Percentiles rank a stretch among this genome's conserved stretches.
Evolutionary conservation across 2,329 filamentous ascomycete species (phyloP).

Genomic region (Diplodia seriata): DNA sequence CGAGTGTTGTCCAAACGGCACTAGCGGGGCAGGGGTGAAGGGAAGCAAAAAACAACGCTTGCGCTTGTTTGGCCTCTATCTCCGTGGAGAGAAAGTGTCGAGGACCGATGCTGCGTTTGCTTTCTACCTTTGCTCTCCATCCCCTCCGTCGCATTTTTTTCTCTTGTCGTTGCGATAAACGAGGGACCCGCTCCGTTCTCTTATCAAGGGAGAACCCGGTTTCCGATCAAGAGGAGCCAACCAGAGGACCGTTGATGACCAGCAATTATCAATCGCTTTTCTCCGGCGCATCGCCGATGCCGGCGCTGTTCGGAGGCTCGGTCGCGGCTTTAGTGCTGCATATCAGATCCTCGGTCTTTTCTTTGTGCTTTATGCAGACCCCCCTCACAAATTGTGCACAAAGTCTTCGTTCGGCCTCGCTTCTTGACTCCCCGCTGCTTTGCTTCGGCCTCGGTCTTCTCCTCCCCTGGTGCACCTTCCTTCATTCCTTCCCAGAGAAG

Average conservation of each 20-base stretch:
- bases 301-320: neutral
- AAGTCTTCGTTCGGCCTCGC: neutral
- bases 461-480: neutral
- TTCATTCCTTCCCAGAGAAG: neutral
- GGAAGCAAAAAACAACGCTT: neutral
- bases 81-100: neutral
- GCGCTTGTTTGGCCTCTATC: neutral
- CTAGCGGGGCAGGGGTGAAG: neutral
- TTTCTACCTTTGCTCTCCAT: neutral
- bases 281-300: conserved; percentile 22
- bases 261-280: conserved; percentile 2
- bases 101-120: neutral
- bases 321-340: neutral
- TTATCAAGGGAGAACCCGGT: conserved; percentile 5
- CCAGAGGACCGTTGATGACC: conserved; percentile 23
- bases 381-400: neutral
- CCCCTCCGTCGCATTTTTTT: neutral
- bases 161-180: neutral
- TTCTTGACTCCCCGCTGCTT: neutral
- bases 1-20: neutral
- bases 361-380: neutral
- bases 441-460: conserved; percentile 17
- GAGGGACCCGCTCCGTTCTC: neutral
- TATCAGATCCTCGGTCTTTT: conserved; percentile 19
- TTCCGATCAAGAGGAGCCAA: neutral